Evolutionary conservation across 495 filamentous ascomycete genomes (phyloP).

Genomic region (Penicillium bialowiezense): DNA sequence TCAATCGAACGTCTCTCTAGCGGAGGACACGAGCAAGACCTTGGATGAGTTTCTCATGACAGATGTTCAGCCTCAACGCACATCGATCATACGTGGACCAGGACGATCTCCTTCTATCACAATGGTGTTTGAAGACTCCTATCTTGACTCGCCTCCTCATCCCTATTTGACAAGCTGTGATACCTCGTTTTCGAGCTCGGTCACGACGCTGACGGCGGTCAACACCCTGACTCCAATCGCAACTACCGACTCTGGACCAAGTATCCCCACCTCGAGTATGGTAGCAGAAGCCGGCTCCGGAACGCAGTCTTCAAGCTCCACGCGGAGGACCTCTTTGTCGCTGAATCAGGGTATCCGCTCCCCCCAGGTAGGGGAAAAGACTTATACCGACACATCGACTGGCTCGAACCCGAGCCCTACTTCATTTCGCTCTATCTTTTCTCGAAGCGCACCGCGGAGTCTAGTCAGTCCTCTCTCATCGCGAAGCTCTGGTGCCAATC

Average conservation of each 20-base stretch:
- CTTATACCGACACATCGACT: not conserved
- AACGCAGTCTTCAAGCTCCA: not conserved
- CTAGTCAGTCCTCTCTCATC: not conserved
- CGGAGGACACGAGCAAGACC: constrained; percentile 15
- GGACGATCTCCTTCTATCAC: constrained; percentile 25
- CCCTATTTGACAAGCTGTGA: constrained; percentile 8
- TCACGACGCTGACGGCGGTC: too few species aligned
- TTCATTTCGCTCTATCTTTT: not conserved
- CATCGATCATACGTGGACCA: constrained; percentile 28
- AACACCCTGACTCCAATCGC: too few species aligned
- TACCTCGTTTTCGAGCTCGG: constrained; percentile 3
- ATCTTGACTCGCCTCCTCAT: constrained; percentile 3
- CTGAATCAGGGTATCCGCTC: constrained; percentile 1
- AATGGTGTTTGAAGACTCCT: constrained; percentile 17
- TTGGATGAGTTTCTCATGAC: constrained; percentile 24
- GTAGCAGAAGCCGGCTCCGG: not conserved
- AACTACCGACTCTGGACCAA: not conserved
- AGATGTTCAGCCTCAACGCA: constrained; percentile 22
- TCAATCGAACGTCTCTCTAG: constrained; percentile 15
- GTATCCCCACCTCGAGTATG: not conserved
- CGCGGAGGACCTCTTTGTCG: constrained; percentile 1
- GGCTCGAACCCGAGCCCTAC: too few species aligned
- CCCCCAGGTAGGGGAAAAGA: constrained; percentile 15
- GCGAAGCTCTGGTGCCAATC: not conserved
- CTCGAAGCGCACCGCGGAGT: not conserved